Base-by-base conservation (phyloP, 805 yeast genomes). In the Candida schatavii region DNA sequence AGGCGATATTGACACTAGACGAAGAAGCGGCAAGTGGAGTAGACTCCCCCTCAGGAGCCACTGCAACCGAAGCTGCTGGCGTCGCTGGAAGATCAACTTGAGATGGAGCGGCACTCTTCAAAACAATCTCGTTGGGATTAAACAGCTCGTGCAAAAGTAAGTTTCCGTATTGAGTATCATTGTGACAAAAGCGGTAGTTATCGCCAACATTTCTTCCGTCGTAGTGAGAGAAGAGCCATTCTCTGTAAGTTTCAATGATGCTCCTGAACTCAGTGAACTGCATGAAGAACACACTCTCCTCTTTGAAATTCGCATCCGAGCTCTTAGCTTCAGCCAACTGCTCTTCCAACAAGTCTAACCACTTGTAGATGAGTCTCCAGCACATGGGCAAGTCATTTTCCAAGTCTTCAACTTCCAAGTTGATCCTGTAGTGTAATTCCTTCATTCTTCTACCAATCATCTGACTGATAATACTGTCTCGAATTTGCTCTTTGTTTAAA, bases 81-180 rank as follows among this genome's bases (percentile, higher is more conserved):
- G 20, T 15, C 7, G 37, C 13, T 5, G n/a, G 7, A 11, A 19
- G 5, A 5, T 35, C 20, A 22, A 19, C n/a, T 19, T 25, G 29
- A 5, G 29, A 22, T 5, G 11, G 19, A 19, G 26, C 11, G 17
- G 22, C 37, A 13, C 17, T 13, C 20, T 14, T 25, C 17, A 54
- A 50, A 5, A 65, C 41, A 35, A 66, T 75, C 34, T 59, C 70
- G 31, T 71, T 58, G 3, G 77, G 71, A 18, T 86, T 81, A 77
- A 78, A 56, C 55, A 77, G 42, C 55, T 66, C 51, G 66, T 76
- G 62, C 57, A 91, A 78, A 42, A 93, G 70, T 47, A 93, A 72
- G 57, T 93, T 93, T 26, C 99, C 99, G 59, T 93, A 91, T 62
- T 93, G 99, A 0, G 98, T 85, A 62, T 91, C 99, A 57, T 93